Evolutionary conservation across 164 flowering plant genomes (phyloP), one percentile per base, ranked within the genome.

Genomic region (Tinospora cordifolia): DNA sequence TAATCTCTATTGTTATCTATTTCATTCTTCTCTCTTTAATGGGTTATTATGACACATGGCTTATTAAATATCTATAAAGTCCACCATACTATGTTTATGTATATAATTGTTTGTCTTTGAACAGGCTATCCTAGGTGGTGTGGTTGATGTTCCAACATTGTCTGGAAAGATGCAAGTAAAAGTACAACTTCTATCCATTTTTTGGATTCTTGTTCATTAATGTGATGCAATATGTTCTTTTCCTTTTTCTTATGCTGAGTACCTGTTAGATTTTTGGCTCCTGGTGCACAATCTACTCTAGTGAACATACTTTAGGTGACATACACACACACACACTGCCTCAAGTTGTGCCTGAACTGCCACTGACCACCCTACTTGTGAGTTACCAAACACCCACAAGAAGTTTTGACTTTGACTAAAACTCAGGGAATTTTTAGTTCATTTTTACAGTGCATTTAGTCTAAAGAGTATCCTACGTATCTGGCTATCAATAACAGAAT

Each of bases 81-180:
- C 8, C 19, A 51, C 21, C 8, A 40, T 39, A 41, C 34, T 69
- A 7, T 78, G 58, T 36, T 65, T 21, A 39, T 63, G 62, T 12
- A 19, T 26, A 13, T 11, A 2, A 38, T 39, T 41, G 15, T 24
- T 46, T 40, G 22, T 69, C 3, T 38, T 75, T 40, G 72, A 44
- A 64, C 86, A 94, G 98, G 98, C 98, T 36, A 83, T 94, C 71
- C 87, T 91, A 81, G 97, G 98, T 68, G 98, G 95, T 65, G 82
- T 72, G 44, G 87, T 91, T 77, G 92, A 88, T 66, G 95, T 91
- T 15, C 97, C 95, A 30, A 88, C 96, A 44, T 76, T 94, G 76
- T 80, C 85, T 25, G 97, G 98, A 74, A 86, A 82, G 80, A 76
- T 67, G 63, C 76, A 84, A 77, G 39, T 94, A 68, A 80, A 87